Evolutionary conservation across 2,329 filamentous ascomycete species (phyloP).

Genomic region (Colletotrichum sublineola): DNA sequence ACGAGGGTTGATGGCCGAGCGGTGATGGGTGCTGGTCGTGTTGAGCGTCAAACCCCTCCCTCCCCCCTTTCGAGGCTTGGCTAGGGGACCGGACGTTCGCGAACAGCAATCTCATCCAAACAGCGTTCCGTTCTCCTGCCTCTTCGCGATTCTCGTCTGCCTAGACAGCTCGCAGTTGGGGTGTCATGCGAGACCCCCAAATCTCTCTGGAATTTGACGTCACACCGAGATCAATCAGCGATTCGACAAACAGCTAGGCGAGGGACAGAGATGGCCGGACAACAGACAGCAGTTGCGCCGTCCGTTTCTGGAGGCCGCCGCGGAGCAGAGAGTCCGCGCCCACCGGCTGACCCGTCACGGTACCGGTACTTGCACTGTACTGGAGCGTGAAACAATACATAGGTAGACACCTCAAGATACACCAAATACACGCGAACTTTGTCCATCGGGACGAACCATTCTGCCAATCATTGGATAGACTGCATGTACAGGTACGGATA

Average conservation of each 20-base stretch:
- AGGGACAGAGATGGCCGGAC: background rate
- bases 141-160: background rate
- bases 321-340: conserved; percentile 35
- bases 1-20: background rate
- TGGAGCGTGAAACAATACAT: conserved; percentile 32
- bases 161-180: background rate
- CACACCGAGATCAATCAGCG: conserved; percentile 22
- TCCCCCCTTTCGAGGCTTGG: no score
- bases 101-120: background rate
- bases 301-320: background rate
- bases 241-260: background rate
- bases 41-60: background rate
- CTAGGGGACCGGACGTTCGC: background rate
- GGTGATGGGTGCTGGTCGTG: conserved; percentile 2
- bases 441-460: conserved; percentile 31
- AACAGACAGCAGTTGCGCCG: background rate
- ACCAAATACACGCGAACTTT: background rate
- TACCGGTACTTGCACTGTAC: background rate
- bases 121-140: background rate
- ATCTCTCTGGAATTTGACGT: conserved; percentile 30
- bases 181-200: background rate
- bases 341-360: background rate
- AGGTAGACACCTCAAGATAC: background rate
- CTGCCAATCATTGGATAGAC: background rate
- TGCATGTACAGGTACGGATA: no score